Evolutionary conservation across 805 yeast species (phyloP).

Genomic region (Candida krabiensis): DNA sequence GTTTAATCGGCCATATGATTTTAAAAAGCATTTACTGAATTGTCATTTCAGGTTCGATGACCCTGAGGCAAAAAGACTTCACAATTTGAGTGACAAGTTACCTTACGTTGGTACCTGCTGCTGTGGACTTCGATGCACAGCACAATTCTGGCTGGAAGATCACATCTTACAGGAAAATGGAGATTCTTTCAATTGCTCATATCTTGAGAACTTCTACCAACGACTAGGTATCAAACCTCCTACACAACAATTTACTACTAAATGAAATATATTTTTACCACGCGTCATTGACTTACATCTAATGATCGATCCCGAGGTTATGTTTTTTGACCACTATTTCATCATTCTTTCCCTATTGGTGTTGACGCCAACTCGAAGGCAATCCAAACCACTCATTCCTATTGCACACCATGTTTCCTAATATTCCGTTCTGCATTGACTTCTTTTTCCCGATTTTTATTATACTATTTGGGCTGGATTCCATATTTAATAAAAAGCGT

Average conservation of each 20-base stretch:
- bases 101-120: slow-evolving; percentile 50
- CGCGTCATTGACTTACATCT: too few species aligned
- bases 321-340: too few species aligned
- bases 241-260: slow-evolving; percentile 17
- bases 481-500: too few species aligned
- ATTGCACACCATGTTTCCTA: too few species aligned
- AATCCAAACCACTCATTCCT: too few species aligned
- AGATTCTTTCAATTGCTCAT: slow-evolving; percentile 15
- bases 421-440: too few species aligned
- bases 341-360: too few species aligned
- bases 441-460: too few species aligned
- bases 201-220: slow-evolving; percentile 14
- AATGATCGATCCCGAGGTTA: too few species aligned
- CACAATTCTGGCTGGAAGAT: slow-evolving; percentile 54
- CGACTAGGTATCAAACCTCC: slow-evolving; percentile 18
- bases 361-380: too few species aligned
- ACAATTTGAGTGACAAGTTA: slow-evolving; percentile 54
- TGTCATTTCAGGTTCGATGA: slow-evolving; percentile 58
- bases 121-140: slow-evolving; percentile 51
- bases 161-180: slow-evolving; percentile 46
- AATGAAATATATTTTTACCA: neutral
- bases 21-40: slow-evolving; percentile 62
- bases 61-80: slow-evolving; percentile 41
- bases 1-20: slow-evolving; percentile 69
- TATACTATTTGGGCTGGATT: too few species aligned